Evolutionary conservation across 2,329 filamentous ascomycete species (phyloP).

Genomic region (Cladobotryum protrusum): DNA sequence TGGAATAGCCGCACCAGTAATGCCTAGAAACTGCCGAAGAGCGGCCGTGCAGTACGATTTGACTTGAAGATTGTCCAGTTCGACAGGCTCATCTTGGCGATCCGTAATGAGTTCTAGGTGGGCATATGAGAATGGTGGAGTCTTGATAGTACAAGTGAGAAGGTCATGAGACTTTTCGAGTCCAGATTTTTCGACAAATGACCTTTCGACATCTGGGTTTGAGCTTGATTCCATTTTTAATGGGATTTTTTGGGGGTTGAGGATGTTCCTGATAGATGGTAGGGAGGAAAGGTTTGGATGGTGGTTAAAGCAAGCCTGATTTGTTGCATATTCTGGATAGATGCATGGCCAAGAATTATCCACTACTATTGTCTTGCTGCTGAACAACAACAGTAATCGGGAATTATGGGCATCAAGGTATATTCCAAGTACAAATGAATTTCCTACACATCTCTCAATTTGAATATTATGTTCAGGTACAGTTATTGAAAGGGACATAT

Average conservation of each 20-base stretch:
- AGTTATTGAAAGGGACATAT: too few species aligned
- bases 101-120: constrained; percentile 44
- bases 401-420: too few species aligned
- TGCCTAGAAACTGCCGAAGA: constrained; percentile 62
- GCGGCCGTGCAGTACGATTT: constrained; percentile 58
- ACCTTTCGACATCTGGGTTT: constrained; percentile 17
- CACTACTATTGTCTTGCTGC: too few species aligned
- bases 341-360: neutral
- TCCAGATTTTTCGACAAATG: constrained; percentile 20
- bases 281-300: neutral
- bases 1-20: constrained; percentile 59
- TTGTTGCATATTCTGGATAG: neutral
- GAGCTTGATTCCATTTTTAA: constrained; percentile 18
- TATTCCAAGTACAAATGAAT: too few species aligned
- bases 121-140: constrained; percentile 50
- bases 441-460: too few species aligned
- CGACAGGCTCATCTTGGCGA: constrained; percentile 14
- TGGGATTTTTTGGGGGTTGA: neutral
- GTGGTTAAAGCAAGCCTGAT: neutral
- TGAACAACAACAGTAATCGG: too few species aligned
- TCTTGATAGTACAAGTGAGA: constrained; percentile 44
- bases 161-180: constrained; percentile 42
- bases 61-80: constrained; percentile 56
- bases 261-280: neutral
- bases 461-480: too few species aligned